Evolutionary conservation across 352 stramenopile genomes (phyloP).

Genomic region (Globisporangium takayamanum): DNA sequence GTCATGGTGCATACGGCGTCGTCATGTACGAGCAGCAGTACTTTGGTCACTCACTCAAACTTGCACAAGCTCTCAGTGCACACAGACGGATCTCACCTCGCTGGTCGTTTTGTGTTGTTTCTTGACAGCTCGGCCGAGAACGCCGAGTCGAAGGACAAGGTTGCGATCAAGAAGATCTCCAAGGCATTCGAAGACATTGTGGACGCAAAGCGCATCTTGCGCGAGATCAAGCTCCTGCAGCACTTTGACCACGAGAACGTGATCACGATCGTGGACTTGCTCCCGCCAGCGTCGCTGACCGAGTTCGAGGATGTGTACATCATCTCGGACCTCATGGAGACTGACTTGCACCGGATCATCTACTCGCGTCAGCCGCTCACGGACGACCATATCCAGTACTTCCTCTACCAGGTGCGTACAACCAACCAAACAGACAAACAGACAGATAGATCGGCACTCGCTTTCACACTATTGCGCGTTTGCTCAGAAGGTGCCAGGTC

Average conservation of each 20-base stretch:
- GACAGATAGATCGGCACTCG: no score
- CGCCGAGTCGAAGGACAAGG: slow-evolving; percentile 72
- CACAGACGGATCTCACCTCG: no score
- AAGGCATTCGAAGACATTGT: slow-evolving; percentile 96
- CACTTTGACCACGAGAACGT: slow-evolving; percentile 95
- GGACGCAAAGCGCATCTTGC: slow-evolving; percentile 98
- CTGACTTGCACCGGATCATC: slow-evolving; percentile 97
- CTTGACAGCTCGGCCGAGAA: slow-evolving; percentile 68
- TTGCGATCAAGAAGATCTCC: slow-evolving; percentile 88
- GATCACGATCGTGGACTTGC: slow-evolving; percentile 94
- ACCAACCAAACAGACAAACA: no score
- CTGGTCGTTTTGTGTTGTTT: neutral
- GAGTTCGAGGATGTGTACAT: slow-evolving; percentile 98
- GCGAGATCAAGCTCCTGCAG: slow-evolving; percentile 94
- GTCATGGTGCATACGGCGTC: slow-evolving; percentile 92
- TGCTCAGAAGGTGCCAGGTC: neutral
- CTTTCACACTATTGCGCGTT: no score
- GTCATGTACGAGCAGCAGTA: slow-evolving; percentile 74
- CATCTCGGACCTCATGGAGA: slow-evolving; percentile 95
- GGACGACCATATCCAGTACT: slow-evolving; percentile 92
- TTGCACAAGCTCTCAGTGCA: neutral
- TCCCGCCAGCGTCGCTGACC: slow-evolving; percentile 88
- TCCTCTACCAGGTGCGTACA: slow-evolving; percentile 79
- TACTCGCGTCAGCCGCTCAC: slow-evolving; percentile 92
- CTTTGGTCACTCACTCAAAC: neutral